Evolutionary conservation across 2,329 filamentous ascomycete species (phyloP).

Genomic region (Cladorrhinum sp.): DNA sequence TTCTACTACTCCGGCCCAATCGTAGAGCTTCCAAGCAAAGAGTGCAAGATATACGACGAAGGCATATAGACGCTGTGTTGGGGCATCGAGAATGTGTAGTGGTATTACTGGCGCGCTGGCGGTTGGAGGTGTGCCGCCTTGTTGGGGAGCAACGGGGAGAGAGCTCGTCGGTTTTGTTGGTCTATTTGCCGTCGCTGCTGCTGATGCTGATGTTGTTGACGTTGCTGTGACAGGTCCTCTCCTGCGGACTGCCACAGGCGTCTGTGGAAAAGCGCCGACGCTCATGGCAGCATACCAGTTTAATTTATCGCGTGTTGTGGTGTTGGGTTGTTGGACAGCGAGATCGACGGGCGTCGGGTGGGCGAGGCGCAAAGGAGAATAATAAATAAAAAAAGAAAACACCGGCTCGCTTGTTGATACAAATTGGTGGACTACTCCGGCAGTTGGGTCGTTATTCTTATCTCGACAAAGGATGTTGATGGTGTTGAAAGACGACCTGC

Average conservation of each 20-base stretch:
- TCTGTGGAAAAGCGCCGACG: slow-evolving; percentile 29
- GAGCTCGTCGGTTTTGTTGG: slow-evolving; percentile 6
- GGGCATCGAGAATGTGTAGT: slow-evolving; percentile 77
- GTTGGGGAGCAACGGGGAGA: slow-evolving; percentile 49
- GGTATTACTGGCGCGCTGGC: slow-evolving; percentile 68
- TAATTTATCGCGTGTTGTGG: slow-evolving; percentile 2
- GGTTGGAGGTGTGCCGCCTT: slow-evolving; percentile 28
- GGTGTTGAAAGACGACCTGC: slow-evolving; percentile 18
- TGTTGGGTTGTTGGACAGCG: neutral
- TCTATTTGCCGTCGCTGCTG: slow-evolving; percentile 1
- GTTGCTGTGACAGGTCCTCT: slow-evolving; percentile 19
- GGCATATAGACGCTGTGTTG: slow-evolving; percentile 85
- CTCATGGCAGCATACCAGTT: slow-evolving; percentile 29
- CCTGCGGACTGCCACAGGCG: slow-evolving; percentile 25
- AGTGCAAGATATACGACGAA: slow-evolving; percentile 74
- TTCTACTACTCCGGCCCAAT: slow-evolving; percentile 75
- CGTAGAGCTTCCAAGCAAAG: slow-evolving; percentile 80
- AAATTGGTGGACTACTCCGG: neutral
- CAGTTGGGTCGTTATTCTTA: neutral
- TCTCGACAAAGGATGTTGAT: slow-evolving; percentile 12
- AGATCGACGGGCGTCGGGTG: neutral
- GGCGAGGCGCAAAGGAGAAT: neutral
- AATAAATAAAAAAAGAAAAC: neutral
- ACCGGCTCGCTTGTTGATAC: neutral
- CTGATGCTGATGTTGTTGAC: slow-evolving; percentile 4